Base-by-base conservation (phyloP, 805 yeast species). In the Barnettozyma salicaria region DNA sequence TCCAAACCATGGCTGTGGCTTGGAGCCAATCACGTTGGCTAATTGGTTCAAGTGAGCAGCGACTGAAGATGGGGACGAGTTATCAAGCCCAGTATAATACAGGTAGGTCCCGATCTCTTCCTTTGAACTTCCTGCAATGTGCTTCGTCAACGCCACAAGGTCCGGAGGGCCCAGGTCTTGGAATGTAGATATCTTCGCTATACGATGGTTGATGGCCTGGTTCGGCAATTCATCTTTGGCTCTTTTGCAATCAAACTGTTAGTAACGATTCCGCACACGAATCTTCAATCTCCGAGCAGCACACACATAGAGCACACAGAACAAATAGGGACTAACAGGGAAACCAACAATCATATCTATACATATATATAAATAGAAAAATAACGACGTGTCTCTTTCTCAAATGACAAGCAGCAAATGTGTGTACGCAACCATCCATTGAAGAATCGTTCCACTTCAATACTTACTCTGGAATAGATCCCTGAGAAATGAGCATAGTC, bases 1-100 rank as follows among this genome's bases (percentile, higher is more conserved):
- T 11, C 89, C 88, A 62, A 82, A 84, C 95, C 95, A 84, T 30
- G 73, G 63, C 56, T 84, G 95, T 6, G 78, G 76, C 22, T 73
- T 63, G 41, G 72, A 76, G 19, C 71, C 58, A 21, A 84, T 76
- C 25, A 78, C 64, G 37, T 74, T 82, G 23, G 87, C 80, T 45
- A 84, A 56, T 6, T 76, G 71, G 54, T 81, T 83, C 39, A 83
- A 61, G 40, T 78, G 77, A 2, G 88, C 88, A 9, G 90, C 89
- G 37, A 84, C 77, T 2, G 88, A 72, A 1, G 92, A 84, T 12
- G 86, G 74, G 49, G 76, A 80, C 18, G 86, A 76, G 14, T 83
- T 79, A 52, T 84, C 90, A 2, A 78, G 69, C 6, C 95, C 95
- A 1, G 85, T 72, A 47, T 74, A 78, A 57, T 84, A 83, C 32